Evolutionary conservation across 257 asterid species (phyloP).

Genomic region (Hygrophila difformis): DNA sequence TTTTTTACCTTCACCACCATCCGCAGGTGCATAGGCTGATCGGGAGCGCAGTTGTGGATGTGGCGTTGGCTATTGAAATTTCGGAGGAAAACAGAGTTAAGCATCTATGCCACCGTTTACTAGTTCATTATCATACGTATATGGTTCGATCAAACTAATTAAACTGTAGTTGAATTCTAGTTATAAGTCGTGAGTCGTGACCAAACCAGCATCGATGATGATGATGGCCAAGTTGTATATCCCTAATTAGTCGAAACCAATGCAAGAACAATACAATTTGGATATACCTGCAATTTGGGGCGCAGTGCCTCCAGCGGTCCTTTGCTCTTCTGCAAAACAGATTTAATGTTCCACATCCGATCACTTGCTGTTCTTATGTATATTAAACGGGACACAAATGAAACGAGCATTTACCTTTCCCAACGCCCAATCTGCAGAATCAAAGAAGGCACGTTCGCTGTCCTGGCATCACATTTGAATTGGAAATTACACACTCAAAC

Average conservation of each 20-base stretch:
- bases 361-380: too few relatives aligned
- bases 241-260: too few relatives aligned
- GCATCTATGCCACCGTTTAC: too few relatives aligned
- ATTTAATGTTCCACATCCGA: background rate
- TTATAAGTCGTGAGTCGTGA: too few relatives aligned
- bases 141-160: too few relatives aligned
- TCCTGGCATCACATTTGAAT: conserved; percentile 32
- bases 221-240: too few relatives aligned
- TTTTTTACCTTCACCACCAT: conserved; percentile 38
- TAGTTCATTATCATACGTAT: background rate
- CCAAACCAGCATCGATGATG: too few relatives aligned
- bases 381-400: background rate
- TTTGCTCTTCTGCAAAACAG: conserved; percentile 50
- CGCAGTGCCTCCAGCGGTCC: conserved; percentile 71
- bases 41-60: conserved; percentile 60
- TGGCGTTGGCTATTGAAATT: conserved; percentile 49
- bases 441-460: conserved; percentile 77
- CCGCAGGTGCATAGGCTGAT: conserved; percentile 43
- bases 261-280: background rate
- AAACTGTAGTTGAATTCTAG: too few relatives aligned
- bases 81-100: background rate
- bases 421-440: conserved; percentile 92
- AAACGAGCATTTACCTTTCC: conserved; percentile 44
- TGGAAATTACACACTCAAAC: background rate
- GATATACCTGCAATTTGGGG: conserved; percentile 64